Evolutionary conservation across 2,329 filamentous ascomycete species (phyloP).

Genomic region (Zasmidium cellare): DNA sequence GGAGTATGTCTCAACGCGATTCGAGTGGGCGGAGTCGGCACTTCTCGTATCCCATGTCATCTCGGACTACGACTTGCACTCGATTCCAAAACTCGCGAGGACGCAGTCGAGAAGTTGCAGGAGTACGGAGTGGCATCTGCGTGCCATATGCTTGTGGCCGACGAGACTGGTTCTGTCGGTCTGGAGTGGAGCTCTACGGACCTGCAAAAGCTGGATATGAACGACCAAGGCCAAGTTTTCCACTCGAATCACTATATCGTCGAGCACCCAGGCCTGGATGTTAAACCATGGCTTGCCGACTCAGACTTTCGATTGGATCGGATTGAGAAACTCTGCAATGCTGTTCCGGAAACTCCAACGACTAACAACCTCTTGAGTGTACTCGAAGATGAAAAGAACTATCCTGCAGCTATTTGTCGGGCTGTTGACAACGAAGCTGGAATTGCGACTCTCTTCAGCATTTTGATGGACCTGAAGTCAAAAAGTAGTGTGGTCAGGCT

Average conservation of each 20-base stretch:
- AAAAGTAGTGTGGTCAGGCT: constrained; percentile 32
- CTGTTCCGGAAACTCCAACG: constrained; percentile 11
- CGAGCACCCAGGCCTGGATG: constrained; percentile 39
- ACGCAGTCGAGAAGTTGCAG: constrained; percentile 50
- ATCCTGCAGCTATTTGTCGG: constrained; percentile 32
- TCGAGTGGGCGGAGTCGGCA: constrained; percentile 55
- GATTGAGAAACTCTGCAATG: constrained; percentile 35
- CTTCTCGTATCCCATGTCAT: constrained; percentile 58
- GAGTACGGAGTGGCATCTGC: constrained; percentile 52
- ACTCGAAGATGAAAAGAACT: constrained; percentile 38
- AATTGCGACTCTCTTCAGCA: constrained; percentile 39
- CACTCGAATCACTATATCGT: constrained; percentile 48
- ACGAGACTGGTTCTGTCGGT: constrained; percentile 47
- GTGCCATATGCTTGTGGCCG: constrained; percentile 57
- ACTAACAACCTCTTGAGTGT: constrained; percentile 16
- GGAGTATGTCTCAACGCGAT: constrained; percentile 65
- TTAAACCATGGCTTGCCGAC: constrained; percentile 46
- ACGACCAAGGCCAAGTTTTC: constrained; percentile 37
- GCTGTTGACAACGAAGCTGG: constrained; percentile 20
- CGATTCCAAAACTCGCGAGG: constrained; percentile 50
- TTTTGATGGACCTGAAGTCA: constrained; percentile 38
- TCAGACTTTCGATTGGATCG: constrained; percentile 39
- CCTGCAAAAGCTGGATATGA: constrained; percentile 35
- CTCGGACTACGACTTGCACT: constrained; percentile 58
- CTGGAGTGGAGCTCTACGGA: constrained; percentile 50